Evolutionary conservation across 306 rosid genomes (phyloP).

Genomic region (Fragaria iinumae): DNA sequence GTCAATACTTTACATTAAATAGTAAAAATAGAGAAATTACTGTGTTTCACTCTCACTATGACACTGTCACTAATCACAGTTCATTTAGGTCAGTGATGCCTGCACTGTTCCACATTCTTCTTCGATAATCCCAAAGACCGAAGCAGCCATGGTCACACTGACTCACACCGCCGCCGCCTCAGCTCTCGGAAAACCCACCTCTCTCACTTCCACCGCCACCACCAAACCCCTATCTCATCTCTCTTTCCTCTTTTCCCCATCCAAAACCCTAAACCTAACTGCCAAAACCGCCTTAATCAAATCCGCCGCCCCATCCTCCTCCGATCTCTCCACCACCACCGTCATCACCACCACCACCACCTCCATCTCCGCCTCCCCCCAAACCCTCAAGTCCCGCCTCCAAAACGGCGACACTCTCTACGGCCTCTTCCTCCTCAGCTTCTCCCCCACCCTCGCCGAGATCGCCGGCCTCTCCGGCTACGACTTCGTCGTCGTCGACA

Average conservation of each 20-base stretch:
- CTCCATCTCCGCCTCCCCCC: constrained; percentile 1
- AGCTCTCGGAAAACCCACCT: neutral
- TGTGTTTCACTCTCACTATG: neutral
- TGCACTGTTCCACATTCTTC: neutral
- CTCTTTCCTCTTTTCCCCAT: constrained; percentile 14
- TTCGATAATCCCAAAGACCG: neutral
- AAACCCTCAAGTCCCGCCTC: constrained; percentile 62
- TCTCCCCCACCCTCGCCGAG: constrained; percentile 83
- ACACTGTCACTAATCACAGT: neutral
- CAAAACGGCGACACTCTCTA: constrained; percentile 67
- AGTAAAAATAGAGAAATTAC: neutral
- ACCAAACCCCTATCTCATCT: constrained; percentile 3
- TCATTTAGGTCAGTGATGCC: neutral
- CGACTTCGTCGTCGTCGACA: constrained; percentile 74
- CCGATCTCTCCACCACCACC: constrained; percentile 18
- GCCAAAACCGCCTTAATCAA: constrained; percentile 23
- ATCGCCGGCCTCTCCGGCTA: constrained; percentile 75
- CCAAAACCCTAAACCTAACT: constrained; percentile 33
- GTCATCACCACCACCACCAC: neutral
- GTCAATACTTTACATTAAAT: no score
- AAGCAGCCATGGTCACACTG: constrained; percentile 19
- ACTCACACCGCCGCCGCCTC: neutral
- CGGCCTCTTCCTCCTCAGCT: constrained; percentile 70
- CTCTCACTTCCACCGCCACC: neutral
- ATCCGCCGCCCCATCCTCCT: constrained; percentile 22